Evolutionary conservation across 371 early-diverging fungal genomes (phyloP).

Genomic region (Rhizopus arrhizus): DNA sequence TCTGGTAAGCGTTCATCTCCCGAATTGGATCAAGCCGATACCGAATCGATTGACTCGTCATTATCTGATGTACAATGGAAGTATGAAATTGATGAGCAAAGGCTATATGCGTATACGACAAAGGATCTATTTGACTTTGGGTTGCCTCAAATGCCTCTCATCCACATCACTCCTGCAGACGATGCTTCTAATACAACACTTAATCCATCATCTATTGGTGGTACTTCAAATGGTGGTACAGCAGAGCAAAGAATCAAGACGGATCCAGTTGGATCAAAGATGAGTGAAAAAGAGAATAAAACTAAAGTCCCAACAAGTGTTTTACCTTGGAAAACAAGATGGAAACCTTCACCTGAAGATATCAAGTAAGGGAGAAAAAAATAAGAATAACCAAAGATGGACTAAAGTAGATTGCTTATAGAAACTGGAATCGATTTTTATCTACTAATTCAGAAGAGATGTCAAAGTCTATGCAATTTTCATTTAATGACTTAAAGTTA

Average conservation of each 20-base stretch:
- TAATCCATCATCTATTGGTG: not conserved
- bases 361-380: conserved; percentile 37
- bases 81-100: conserved; percentile 21
- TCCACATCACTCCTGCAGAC: not conserved
- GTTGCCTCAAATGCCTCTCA: not conserved
- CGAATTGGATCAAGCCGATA: not conserved
- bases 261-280: conserved; percentile 1
- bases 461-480: conserved; percentile 72
- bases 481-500: conserved; percentile 67
- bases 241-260: not conserved
- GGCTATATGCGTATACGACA: conserved; percentile 34
- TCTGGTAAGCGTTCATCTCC: conserved; percentile 9
- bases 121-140: conserved; percentile 18
- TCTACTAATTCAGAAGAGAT: conserved; percentile 73
- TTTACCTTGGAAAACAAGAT: conserved; percentile 53
- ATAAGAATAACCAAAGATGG: not conserved
- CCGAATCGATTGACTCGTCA: conserved; percentile 1
- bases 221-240: not conserved
- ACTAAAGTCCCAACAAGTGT: conserved; percentile 49
- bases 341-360: conserved; percentile 58
- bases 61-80: not conserved
- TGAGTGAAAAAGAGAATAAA: conserved; percentile 4
- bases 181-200: not conserved
- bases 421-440: conserved; percentile 70
- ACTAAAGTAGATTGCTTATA: conserved; percentile 12